A percentile compares a stretch with the other conserved stretches of the same genome.
Evolutionary conservation across 352 stramenopile species (phyloP).

Genomic region (Plasmopara viticola): DNA sequence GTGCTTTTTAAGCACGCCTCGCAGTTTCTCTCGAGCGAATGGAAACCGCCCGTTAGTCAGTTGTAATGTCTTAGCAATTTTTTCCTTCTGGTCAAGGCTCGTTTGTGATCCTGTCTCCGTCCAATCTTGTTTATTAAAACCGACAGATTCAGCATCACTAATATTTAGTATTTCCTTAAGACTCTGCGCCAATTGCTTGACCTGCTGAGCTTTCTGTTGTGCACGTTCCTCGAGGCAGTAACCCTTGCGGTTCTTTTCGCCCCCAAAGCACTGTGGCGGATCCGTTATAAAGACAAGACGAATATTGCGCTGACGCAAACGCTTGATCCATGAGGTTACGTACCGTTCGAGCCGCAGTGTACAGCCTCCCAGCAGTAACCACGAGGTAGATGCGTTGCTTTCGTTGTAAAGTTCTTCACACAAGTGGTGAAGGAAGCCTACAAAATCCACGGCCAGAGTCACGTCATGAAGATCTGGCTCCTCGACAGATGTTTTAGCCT

Average conservation of each 20-base stretch:
- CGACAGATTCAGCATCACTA: neutral
- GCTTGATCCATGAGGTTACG: conserved; percentile 42
- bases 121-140: neutral
- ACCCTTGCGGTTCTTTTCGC: conserved; percentile 58
- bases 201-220: conserved; percentile 43
- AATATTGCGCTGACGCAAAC: conserved; percentile 36
- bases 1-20: conserved; percentile 45
- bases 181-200: conserved; percentile 29
- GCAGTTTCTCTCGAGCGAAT: conserved; percentile 69
- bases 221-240: conserved; percentile 48
- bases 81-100: conserved; percentile 4
- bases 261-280: conserved; percentile 68
- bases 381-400: conserved; percentile 24
- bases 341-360: conserved; percentile 37
- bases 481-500: conserved; percentile 33
- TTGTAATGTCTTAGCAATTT: conserved; percentile 31
- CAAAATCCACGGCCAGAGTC: conserved; percentile 77
- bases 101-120: neutral
- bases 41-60: conserved; percentile 68
- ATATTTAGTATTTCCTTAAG: conserved; percentile 14
- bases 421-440: conserved; percentile 68
- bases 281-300: conserved; percentile 65
- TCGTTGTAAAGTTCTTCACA: conserved; percentile 54
- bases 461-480: conserved; percentile 40
- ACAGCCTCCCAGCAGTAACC: conserved; percentile 63